Percentiles rank a stretch among this genome's conserved stretches.
phyloP scores from a whole-genome alignment of 2,329 filamentous ascomycete genomes.

The Colletotrichum karsti region DNA sequence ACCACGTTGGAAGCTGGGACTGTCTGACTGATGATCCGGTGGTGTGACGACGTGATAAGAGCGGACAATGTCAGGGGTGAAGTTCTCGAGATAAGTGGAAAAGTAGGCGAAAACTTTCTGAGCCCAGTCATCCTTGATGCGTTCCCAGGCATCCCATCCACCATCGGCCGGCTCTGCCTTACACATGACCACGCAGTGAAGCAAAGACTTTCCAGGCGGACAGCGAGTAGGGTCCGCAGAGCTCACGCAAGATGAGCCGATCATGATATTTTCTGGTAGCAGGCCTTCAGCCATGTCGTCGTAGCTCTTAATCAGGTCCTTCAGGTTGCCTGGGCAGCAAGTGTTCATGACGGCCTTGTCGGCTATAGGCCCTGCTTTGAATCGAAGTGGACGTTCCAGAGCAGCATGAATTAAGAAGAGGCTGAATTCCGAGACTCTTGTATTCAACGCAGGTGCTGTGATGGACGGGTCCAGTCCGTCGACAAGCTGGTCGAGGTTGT shows the following conservation, averaged over 20 bases:
- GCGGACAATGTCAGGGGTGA: constrained; percentile 1
- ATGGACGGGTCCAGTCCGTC: background rate
- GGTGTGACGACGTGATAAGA: constrained; percentile 4
- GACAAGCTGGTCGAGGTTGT: background rate
- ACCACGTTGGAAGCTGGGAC: constrained; percentile 2
- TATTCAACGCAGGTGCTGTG: background rate
- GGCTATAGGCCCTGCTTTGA: background rate
- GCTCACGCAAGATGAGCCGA: background rate
- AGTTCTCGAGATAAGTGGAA: background rate
- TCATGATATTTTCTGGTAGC: background rate
- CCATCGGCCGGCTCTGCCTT: background rate
- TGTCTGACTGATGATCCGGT: constrained; percentile 2
- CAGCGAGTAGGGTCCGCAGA: background rate
- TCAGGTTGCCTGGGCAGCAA: background rate
- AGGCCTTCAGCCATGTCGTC: background rate
- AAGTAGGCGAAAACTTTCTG: background rate
- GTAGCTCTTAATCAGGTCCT: background rate
- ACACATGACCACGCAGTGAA: constrained; percentile 7
- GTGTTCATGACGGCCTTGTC: background rate
- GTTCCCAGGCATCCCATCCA: background rate
- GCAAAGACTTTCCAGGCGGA: background rate
- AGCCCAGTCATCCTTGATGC: background rate
- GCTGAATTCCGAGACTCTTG: background rate
- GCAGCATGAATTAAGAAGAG: background rate
- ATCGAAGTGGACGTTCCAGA: background rate